These are phyloP conservation scores for Gossypium arboreum DNA, from an alignment of 345 rosid species.

Conservation along the genomic window DNA sequence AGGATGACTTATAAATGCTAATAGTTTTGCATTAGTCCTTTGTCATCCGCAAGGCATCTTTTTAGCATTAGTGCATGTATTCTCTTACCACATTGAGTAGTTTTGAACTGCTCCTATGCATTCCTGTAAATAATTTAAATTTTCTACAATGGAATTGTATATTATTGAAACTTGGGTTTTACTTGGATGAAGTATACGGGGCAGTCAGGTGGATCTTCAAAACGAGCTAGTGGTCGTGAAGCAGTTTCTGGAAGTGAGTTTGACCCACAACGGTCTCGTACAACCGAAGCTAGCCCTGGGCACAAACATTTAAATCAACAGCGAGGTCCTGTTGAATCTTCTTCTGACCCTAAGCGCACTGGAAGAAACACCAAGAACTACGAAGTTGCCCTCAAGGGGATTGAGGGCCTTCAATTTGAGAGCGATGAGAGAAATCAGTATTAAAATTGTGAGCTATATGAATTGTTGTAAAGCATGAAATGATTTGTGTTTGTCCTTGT, in stretches of 20 bases:
- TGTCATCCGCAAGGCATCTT: background rate
- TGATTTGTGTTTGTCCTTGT: conserved; percentile 1
- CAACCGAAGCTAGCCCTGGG: conserved; percentile 49
- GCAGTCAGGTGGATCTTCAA: conserved; percentile 56
- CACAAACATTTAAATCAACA: conserved; percentile 47
- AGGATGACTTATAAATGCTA: background rate
- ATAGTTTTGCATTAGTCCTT: background rate
- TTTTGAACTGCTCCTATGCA: background rate
- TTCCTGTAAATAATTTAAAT: background rate
- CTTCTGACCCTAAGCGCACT: conserved; percentile 60
- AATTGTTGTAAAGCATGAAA: background rate
- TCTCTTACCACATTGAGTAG: background rate
- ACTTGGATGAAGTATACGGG: conserved; percentile 34
- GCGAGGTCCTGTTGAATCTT: conserved; percentile 48
- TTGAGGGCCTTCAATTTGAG: conserved; percentile 17
- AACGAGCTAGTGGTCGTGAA: conserved; percentile 59
- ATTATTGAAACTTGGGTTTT: conserved; percentile 10
- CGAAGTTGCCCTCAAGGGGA: conserved; percentile 22
- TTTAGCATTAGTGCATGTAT: background rate
- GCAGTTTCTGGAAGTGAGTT: conserved; percentile 51
- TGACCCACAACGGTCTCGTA: conserved; percentile 51
- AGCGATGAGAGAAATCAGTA: conserved; percentile 17
- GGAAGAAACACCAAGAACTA: conserved; percentile 34
- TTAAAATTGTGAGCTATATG: conserved; percentile 3
- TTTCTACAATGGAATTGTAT: background rate